Evolutionary conservation across 306 rosid genomes (phyloP).

Genomic region (Citrullus colocynthis): DNA sequence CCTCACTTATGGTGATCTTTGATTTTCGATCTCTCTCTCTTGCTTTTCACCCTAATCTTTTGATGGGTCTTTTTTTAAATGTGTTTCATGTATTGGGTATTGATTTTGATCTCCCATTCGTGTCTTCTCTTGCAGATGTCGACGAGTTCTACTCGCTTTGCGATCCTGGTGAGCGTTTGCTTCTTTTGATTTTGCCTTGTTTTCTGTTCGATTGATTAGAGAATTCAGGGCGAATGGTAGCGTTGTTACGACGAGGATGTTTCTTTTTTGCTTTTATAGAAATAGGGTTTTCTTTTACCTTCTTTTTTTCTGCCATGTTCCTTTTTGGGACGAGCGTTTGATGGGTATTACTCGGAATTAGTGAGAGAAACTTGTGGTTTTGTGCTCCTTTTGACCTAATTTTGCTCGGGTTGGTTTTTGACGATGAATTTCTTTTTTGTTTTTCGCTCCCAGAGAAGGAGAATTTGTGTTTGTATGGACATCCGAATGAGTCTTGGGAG

Average conservation of each 20-base stretch:
- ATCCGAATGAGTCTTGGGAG: slow-evolving; percentile 43
- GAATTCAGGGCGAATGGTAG: background rate
- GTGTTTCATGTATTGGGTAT: background rate
- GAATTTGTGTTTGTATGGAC: slow-evolving; percentile 43
- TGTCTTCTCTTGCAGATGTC: slow-evolving; percentile 26
- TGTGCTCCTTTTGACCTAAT: background rate
- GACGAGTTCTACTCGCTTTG: slow-evolving; percentile 38
- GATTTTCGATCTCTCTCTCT: background rate
- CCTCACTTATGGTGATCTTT: slow-evolving; percentile 33
- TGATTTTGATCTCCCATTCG: background rate
- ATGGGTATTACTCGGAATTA: background rate
- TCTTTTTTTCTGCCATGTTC: background rate
- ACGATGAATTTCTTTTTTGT: background rate
- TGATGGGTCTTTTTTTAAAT: background rate
- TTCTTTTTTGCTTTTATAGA: background rate
- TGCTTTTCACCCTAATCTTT: background rate
- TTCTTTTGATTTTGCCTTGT: background rate
- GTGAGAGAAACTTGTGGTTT: background rate
- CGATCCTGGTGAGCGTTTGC: slow-evolving; percentile 34
- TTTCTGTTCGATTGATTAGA: background rate
- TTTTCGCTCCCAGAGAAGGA: slow-evolving; percentile 29
- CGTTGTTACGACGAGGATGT: background rate
- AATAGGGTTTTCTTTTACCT: background rate
- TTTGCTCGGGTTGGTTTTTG: background rate
- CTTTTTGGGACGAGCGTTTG: background rate